Base-by-base conservation (phyloP, 208 protist genomes). In the Leishmania tropica region DNA sequence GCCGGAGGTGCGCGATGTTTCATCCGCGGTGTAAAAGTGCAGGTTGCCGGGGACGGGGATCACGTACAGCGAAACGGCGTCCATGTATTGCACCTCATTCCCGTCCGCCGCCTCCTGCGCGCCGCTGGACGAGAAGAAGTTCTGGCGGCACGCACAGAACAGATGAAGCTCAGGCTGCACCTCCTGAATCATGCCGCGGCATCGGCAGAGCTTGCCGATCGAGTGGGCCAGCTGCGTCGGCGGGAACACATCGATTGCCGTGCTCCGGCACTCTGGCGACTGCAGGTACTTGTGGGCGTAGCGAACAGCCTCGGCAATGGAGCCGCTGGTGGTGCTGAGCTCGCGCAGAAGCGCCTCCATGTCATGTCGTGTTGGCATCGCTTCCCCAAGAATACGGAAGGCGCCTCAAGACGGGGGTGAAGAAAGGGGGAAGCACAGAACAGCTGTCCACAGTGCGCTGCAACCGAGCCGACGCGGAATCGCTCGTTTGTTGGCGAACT, bases 121-220 rank as follows among this genome's bases (percentile, higher is more conserved):
- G 10, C 64, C 37, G 1, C 21, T 24, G n/a, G 13, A 19, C 5
- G 76, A 79, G 42, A 95, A 92, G 65, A 95, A 93, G 72, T 90
- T 79, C 45, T 67, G 42, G 31, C 58, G 31, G 7, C 77, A 85
- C 3, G 91, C 87, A 64, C 85, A 83, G 79, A 94, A 93, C 4
- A 97, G 76, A 17, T 79, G 84, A 17, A 94, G 48, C 62, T 92
- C 89, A 0, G 91, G 81, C 1, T 93, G 81, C 28, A 97, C 82
- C 71, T 97, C 92, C 75, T 97, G 94, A 45, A 97, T 91, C 94
- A 97, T 97, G 42, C 92, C 94, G 4, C 94, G 89, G 75, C 92
- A 96, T 1, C 90, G 87, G 48, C 84, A 92, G 17, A 96, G 81
- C 54, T 79, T 78, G 17, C 85, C 88, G 17, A 84, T 35, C 3